A percentile compares a stretch with the other conserved stretches of the same genome.
Evolutionary conservation across 2,329 filamentous ascomycete species (phyloP).

Genomic region (Elsinoe perseae): DNA sequence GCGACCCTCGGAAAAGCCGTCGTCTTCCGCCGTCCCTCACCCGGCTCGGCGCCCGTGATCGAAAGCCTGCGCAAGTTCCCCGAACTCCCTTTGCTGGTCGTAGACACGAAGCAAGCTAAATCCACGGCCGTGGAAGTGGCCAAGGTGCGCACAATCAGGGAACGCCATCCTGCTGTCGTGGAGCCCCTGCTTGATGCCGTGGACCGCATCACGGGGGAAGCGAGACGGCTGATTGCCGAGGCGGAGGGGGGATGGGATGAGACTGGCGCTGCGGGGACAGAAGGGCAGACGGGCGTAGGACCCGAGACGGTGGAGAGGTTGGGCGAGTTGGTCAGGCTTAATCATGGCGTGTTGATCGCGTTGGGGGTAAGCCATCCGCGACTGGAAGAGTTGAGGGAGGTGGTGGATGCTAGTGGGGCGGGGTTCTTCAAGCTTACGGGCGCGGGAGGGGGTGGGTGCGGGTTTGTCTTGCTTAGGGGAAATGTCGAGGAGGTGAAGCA

Average conservation of each 20-base stretch:
- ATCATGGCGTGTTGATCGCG: constrained; percentile 85
- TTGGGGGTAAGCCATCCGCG: constrained; percentile 91
- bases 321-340: constrained; percentile 66
- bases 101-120: constrained; percentile 81
- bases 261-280: not conserved
- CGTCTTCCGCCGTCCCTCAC: constrained; percentile 76
- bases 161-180: constrained; percentile 66
- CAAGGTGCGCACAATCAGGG: constrained; percentile 69
- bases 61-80: constrained; percentile 78
- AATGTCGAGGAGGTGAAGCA: constrained; percentile 38
- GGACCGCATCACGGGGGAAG: constrained; percentile 59
- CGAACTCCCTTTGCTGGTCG: constrained; percentile 78
- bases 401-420: constrained; percentile 80
- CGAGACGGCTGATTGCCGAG: constrained; percentile 45
- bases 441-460: constrained; percentile 90
- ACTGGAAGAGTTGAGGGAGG: constrained; percentile 80
- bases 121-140: constrained; percentile 79
- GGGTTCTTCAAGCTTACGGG: constrained; percentile 98
- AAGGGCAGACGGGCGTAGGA: constrained; percentile 40
- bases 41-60: constrained; percentile 63
- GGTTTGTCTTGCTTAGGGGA: constrained; percentile 79
- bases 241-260: not conserved
- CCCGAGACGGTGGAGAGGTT: constrained; percentile 60
- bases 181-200: constrained; percentile 78
- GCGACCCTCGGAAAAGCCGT: constrained; percentile 90